Evolutionary conservation across 352 stramenopile species (phyloP), one percentile per base, ranked within the genome.

Genomic region (Phytopythium boreale): DNA sequence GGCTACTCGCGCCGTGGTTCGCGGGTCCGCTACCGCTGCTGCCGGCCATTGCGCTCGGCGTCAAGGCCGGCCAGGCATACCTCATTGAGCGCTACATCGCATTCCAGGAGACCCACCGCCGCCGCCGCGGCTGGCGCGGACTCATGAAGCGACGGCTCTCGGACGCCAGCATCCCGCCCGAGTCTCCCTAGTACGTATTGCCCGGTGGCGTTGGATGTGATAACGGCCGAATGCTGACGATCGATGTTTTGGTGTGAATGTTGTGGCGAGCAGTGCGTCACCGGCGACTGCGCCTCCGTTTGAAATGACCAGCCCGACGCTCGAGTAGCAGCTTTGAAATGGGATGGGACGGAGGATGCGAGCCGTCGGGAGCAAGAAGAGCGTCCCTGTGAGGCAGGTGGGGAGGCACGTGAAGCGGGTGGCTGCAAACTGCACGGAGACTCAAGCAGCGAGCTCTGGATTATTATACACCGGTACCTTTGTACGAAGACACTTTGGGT

Each of bases 121-220:
- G 81, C 11, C 79, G 85, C 37, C 82, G 85, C 27, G 85, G 85
- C 51, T 93, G 85, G 85, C 77, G 85, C 43, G 85, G 85, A 46
- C 81, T 93, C 49, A 91, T 91, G 85, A 93, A 93, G 68, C 85
- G 85, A 26, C 77, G 85, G 27, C 66, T 91, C 11, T 93, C 85
- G 57, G 85, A 93, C 61, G 80, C 83, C 47, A 92, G 82, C 56
- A 82, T 90, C 56, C 79, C 81, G 11, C 75, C 80, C 31, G 81
- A 90, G 56, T 88, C 81, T 0, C 81, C 81, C 19, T 90, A 81
- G 70, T 75, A 76, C 43, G 55, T 62, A 36, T 43, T 50, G 22
- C 22, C n/a, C 22, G 20, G 22, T 50, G 43, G 43, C 3, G 20
- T 3, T 50, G 43, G 43, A 26, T 12, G 43, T 14, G 20, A 4